Conservation (phyloP, 352 stramenopile species). For the Stephanocyclus meneghinianus region DNA sequence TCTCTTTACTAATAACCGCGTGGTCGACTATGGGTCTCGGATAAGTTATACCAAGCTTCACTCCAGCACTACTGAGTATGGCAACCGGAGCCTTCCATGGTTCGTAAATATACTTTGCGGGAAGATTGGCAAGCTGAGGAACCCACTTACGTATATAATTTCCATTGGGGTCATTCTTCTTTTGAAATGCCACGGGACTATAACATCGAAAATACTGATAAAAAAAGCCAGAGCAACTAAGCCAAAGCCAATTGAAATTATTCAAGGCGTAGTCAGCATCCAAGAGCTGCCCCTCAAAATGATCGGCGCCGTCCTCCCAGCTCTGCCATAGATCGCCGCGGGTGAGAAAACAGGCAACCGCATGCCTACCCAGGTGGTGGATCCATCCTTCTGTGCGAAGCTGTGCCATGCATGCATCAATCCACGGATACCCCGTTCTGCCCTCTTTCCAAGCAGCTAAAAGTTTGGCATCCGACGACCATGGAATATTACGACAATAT, state of each 20-base stretch:
- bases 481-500: constrained; percentile 89
- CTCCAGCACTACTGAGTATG: constrained; percentile 85
- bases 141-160: constrained; percentile 92
- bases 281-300: constrained; percentile 89
- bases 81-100: constrained; percentile 92
- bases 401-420: constrained; percentile 95
- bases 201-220: constrained; percentile 98
- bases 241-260: constrained; percentile 97
- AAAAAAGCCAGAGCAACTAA: constrained; percentile 93
- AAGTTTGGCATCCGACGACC: constrained; percentile 85
- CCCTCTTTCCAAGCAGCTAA: constrained; percentile 92
- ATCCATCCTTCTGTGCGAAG: constrained; percentile 78
- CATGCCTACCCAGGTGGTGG: constrained; percentile 89
- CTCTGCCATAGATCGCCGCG: constrained; percentile 86
- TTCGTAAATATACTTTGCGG: constrained; percentile 96
- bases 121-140: constrained; percentile 88
- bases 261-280: constrained; percentile 97
- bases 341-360: constrained; percentile 97
- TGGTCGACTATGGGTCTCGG: constrained; percentile 93
- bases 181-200: constrained; percentile 85
- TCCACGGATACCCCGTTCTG: constrained; percentile 95
- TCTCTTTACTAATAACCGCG: constrained; percentile 86
- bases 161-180: constrained; percentile 92
- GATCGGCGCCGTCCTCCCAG: constrained; percentile 55
- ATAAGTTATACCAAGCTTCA: constrained; percentile 88